phyloP scores from a whole-genome alignment of 352 stramenopile species.

The Phytophthora nicotianae region DNA sequence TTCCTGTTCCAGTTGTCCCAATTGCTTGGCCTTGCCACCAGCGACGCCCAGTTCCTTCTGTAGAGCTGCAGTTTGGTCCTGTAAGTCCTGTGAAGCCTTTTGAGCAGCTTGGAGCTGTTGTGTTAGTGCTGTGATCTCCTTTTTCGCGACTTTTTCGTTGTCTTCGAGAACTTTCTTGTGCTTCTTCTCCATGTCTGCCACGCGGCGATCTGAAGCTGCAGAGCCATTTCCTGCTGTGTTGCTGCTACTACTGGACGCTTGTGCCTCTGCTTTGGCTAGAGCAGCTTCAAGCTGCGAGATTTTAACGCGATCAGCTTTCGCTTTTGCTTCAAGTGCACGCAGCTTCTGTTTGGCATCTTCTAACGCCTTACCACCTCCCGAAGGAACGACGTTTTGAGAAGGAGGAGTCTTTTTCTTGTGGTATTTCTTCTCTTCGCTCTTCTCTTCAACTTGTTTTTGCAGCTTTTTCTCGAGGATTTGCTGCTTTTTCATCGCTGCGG shows the following conservation, averaged over 20 bases:
- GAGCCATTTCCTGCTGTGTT: conserved; percentile 21
- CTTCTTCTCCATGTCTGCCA: conserved; percentile 84
- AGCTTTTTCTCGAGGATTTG: conserved; percentile 27
- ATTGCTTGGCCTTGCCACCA: conserved; percentile 55
- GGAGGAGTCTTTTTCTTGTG: conserved; percentile 30
- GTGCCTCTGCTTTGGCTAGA: conserved; percentile 57
- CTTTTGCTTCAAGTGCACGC: conserved; percentile 66
- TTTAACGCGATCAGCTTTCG: conserved; percentile 71
- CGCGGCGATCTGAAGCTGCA: conserved; percentile 51
- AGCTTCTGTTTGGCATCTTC: conserved; percentile 81
- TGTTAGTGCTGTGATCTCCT: conserved; percentile 48
- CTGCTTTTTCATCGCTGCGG: conserved; percentile 12
- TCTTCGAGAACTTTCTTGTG: conserved; percentile 76
- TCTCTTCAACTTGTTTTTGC: conserved; percentile 25
- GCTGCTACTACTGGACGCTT: conserved; percentile 21
- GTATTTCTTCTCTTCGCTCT: conserved; percentile 9
- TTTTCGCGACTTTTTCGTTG: conserved; percentile 56
- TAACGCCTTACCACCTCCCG: conserved; percentile 31
- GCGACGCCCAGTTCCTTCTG: conserved; percentile 53
- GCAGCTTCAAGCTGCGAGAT: conserved; percentile 80
- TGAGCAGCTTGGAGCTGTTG: conserved; percentile 64
- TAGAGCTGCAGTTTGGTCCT: conserved; percentile 53
- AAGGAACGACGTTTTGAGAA: conserved; percentile 7
- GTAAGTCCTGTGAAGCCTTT: conserved; percentile 41
- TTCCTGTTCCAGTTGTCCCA: conserved; percentile 71